A percentile compares a stretch with the other conserved stretches of the same genome.
phyloP scores from a whole-genome alignment of 257 asterid species.

The Linaria vulgaris region DNA sequence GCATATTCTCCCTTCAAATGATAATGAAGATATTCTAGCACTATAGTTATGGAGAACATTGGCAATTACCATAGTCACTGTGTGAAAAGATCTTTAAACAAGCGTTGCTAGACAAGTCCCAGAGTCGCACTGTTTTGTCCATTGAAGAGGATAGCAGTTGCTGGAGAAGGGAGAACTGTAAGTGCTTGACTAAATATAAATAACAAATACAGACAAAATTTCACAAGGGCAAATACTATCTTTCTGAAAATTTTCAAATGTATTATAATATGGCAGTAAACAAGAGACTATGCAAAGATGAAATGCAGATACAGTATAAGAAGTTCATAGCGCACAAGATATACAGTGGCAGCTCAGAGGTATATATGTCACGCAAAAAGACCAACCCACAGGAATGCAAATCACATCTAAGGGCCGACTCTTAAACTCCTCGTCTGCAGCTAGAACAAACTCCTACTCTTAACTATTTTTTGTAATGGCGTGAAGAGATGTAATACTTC shows the following conservation, averaged over 20 bases:
- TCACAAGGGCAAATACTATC: not conserved
- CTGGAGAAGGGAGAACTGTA: constrained; percentile 41
- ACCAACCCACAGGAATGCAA: not conserved
- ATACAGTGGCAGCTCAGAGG: not conserved
- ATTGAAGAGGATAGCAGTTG: constrained; percentile 88
- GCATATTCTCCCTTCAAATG: constrained; percentile 2
- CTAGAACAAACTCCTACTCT: not conserved
- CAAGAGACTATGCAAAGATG: not conserved
- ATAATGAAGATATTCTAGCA: constrained; percentile 5
- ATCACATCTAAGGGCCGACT: not conserved
- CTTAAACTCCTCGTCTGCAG: not conserved
- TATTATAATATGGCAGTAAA: not conserved
- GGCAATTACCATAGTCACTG: constrained; percentile 83
- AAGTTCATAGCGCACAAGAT: not conserved
- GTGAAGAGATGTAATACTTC: not conserved
- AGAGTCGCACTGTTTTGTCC: constrained; percentile 98
- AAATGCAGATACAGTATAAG: not conserved
- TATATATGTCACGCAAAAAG: not conserved
- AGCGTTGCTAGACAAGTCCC: constrained; percentile 83
- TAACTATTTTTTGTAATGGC: not conserved
- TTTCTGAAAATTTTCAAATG: not conserved
- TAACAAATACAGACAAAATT: not conserved
- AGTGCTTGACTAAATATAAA: constrained; percentile 23
- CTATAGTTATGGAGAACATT: constrained; percentile 8
- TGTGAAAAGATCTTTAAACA: constrained; percentile 90